Conservation (phyloP, 257 asterid species). For the Craterostigma plantagineum region DNA sequence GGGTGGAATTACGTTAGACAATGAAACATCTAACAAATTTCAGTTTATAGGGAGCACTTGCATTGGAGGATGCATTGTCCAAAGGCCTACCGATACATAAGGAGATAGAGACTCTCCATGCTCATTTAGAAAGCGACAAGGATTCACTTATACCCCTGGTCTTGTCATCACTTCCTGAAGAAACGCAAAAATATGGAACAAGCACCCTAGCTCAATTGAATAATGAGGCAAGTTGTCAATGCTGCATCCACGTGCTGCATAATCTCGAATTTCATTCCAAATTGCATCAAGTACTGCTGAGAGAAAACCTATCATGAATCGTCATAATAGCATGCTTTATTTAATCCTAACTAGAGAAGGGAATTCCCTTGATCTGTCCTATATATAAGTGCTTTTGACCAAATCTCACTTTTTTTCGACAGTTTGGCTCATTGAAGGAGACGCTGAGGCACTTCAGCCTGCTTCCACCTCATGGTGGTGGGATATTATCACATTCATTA, state of each 20-base stretch:
- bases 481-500: conserved; percentile 73
- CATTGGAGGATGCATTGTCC: conserved; percentile 77
- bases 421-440: conserved; percentile 77
- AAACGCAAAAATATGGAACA: conserved; percentile 47
- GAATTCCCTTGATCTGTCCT: too few species aligned
- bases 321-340: too few species aligned
- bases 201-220: conserved; percentile 63
- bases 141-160: conserved; percentile 49
- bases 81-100: conserved; percentile 77
- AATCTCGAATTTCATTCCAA: too few species aligned
- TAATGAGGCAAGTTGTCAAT: conserved; percentile 46
- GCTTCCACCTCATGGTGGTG: conserved; percentile 80
- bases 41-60: conserved; percentile 66
- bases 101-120: conserved; percentile 49
- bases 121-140: conserved; percentile 47
- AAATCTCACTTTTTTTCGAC: conserved; percentile 7
- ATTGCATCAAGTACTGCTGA: too few species aligned
- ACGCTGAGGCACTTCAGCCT: conserved; percentile 74
- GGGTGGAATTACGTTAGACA: too few species aligned
- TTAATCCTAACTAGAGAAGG: too few species aligned
- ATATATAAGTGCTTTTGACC: too few species aligned
- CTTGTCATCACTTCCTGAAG: conserved; percentile 82
- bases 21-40: too few species aligned
- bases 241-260: too few species aligned
- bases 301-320: too few species aligned